Evolutionary conservation across 2,329 filamentous ascomycete species (phyloP), one percentile per base, ranked within the genome.

Genomic region (Talaromyces pinophilus): DNA sequence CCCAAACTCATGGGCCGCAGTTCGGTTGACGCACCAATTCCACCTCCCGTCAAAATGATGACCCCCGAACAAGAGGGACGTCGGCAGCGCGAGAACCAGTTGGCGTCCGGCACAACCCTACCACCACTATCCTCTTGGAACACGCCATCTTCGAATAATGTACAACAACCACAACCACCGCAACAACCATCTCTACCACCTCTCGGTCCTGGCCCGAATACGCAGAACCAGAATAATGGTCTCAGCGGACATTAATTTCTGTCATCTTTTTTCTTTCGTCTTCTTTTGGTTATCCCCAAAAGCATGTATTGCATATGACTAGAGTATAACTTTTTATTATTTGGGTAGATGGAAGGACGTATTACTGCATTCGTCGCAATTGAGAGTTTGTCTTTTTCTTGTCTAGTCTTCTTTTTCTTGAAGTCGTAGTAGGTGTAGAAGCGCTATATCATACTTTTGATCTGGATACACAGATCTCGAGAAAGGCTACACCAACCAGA

Each of bases 1-100:
- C 79, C 79, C 1, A 81, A 81, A 67, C 69, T 81, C 59, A 81
- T 81, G 79, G 78, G 79, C 2, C 72, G 78, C 33, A 77, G 77
- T 62, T 81, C 79, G 2, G 76, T 78, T 1, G 79, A 81, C 66
- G 77, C 78, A 8, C 79, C 79, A 0, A 77, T 81, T 62, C 78
- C 78, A 6, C 72, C 77, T 1, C 79, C 79, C 1, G 74, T 80
- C 25, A 81, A 81, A 66, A 77, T 72, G 67, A 81, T 81, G 79
- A 79, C 77, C 3, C 78, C 78, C 0, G 78, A 80, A 66, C 78
- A 80, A 63, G 78, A 80, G 69, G 78, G 79, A 66, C 76, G 78
- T 25, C 73, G 78, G 11, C 76, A 77, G 61, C 69, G 75, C 59
- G 78, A 80, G 69, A 76, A 78, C 67, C 76, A 76, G 5, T 67